Conservation (phyloP, 176 grass and related monocot genomes). For the Chrysopogon serrulatus region DNA sequence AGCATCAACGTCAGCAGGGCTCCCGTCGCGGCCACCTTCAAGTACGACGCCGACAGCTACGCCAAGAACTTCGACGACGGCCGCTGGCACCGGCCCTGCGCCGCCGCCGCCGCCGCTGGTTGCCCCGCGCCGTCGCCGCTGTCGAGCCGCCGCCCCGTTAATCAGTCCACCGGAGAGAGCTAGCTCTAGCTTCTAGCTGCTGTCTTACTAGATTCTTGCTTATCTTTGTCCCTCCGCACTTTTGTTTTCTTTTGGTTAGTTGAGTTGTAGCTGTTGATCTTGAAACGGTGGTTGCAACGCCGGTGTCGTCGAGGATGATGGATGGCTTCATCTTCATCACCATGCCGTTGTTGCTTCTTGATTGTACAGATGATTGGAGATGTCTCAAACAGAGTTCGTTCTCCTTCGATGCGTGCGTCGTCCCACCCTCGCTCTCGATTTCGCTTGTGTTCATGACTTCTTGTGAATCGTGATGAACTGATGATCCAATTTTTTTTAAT, state of each 20-base stretch:
- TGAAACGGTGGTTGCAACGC: conserved; percentile 36
- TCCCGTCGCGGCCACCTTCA: conserved; percentile 32
- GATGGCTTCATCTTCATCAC: neutral
- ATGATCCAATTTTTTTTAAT: neutral
- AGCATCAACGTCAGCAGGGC: conserved; percentile 26
- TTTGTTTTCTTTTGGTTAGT: neutral
- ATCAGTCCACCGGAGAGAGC: neutral
- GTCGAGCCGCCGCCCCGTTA: neutral
- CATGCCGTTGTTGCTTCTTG: conserved; percentile 2
- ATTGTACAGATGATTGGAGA: conserved; percentile 23
- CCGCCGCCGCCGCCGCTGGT: neutral
- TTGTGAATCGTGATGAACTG: neutral
- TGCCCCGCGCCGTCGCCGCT: neutral
- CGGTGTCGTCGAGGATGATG: conserved; percentile 5
- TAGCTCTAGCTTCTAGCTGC: neutral
- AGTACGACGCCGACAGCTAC: conserved; percentile 88
- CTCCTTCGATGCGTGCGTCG: neutral
- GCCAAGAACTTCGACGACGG: conserved; percentile 98
- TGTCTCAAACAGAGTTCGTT: neutral
- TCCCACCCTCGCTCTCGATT: neutral
- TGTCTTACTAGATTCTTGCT: neutral
- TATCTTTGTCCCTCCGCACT: neutral
- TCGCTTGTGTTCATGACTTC: neutral
- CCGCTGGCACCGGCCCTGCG: neutral
- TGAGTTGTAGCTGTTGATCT: conserved; percentile 21